These are phyloP conservation scores for Chimonanthus salicifolius DNA, from an alignment of 164 flowering plant genomes.

Conservation along the genomic window DNA sequence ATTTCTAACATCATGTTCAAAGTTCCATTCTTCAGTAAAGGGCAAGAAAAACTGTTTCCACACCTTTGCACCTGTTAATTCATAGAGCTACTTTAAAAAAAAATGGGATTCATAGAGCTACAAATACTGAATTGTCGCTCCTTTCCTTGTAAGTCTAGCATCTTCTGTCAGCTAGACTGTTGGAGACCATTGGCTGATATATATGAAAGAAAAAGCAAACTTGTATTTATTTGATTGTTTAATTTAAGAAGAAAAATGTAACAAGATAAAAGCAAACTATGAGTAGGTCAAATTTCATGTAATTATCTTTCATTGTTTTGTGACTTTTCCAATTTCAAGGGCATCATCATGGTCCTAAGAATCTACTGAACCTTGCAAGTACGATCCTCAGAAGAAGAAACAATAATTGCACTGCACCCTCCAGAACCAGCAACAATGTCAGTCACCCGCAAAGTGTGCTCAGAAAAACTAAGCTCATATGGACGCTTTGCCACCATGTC, in stretches of 20 bases:
- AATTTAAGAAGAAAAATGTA: not conserved
- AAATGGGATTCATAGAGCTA: not conserved
- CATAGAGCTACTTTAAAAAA: not conserved
- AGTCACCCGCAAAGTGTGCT: conserved; percentile 61
- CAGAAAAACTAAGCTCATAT: conserved; percentile 54
- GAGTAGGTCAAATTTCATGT: not conserved
- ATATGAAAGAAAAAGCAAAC: not conserved
- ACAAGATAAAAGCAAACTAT: not conserved
- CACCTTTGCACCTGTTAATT: not conserved
- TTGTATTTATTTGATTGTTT: not conserved
- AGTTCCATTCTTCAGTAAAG: not conserved
- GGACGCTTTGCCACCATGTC: conserved; percentile 30
- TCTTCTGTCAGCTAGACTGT: not conserved
- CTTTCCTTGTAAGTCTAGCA: no score
- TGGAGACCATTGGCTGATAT: not conserved
- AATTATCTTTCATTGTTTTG: not conserved
- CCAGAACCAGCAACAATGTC: conserved; percentile 67
- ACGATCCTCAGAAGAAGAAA: conserved; percentile 86
- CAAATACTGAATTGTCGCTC: not conserved
- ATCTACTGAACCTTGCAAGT: conserved; percentile 78
- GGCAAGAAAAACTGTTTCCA: not conserved
- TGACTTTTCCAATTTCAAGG: not conserved
- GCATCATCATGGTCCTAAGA: not conserved
- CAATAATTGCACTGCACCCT: conserved; percentile 66
- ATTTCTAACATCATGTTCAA: not conserved